Evolutionary conservation across 805 yeast genomes (phyloP), one percentile per base, ranked within the genome.

Genomic region (Maudiozyma barnettii): DNA sequence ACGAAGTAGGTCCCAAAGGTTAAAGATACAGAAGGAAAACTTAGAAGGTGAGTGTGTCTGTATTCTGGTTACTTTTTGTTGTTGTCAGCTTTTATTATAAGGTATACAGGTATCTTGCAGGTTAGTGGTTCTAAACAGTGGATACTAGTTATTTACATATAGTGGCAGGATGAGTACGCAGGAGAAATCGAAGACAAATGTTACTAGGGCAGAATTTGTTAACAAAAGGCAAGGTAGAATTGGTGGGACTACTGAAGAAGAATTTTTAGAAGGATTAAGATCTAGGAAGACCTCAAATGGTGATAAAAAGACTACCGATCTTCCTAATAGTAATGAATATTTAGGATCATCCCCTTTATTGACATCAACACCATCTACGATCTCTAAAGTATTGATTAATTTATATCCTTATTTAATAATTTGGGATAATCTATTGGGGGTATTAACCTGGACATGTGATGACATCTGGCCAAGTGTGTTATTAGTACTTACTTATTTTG

Each of bases 401-500:
- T 79, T 95, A 9, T 90, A 91, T 62, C 98, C 98, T 1, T 87
- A 87, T 60, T 70, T 91, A 37, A 73, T 85, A 33, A 75, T 84
- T 1, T 78, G 81, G n/a, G 87, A 90, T 64, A 78, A 80, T 53
- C 50, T 77, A 2, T 70, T 89, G 46, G 81, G 86, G 39, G 72
- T 90, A 38, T 65, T 86, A 37, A 90, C 98, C 0, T 91, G 99
- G 99, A 86, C 98, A 2, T 81, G 82, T 51, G 89, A 84, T 35
- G 95, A 88, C 63, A 72, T 76, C 31, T 88, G 91, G 87, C 67
- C 82, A 47, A 80, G 88, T 56, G 69, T 84, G 18, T 72, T 88
- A 23, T 74, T 78, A 4, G 55, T 57, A 13, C 44, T 55, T 18
- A 55, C 71, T 13, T 81, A 77, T 63, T 68, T 79, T 2, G 68